Base-by-base conservation (phyloP, 768 basidiomycete species). In the Filobasidium floriforme region DNA sequence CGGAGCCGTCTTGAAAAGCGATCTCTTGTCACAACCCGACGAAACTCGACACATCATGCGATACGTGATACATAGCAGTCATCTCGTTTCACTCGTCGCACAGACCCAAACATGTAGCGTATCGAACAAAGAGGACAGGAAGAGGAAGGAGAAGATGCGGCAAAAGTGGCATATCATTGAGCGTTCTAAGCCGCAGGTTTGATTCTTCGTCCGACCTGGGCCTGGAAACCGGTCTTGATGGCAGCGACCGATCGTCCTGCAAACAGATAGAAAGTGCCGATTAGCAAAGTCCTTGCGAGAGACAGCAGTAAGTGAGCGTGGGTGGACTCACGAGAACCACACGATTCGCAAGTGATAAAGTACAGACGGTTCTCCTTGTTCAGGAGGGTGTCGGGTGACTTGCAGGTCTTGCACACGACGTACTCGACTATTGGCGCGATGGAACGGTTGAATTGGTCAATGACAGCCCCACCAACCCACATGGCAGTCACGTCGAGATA, bases 351-450 rank as follows among this genome's bases (percentile, higher is more conserved):
- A 41, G 75, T 78, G 68, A 82, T 79, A 84, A 99, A 99, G 84
- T 93, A 97, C 77, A 99, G 90, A 80, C 96, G 90, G 80, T 96
- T 96, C 81, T 98, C 93, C 80, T 98, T 99, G 32, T 89, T 88
- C 43, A 99, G 85, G 22, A 96, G 85, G 1, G 96, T 99, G 79
- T 99, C 96, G 54, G 90, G 90, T 0, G 94, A 97, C 81, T 97
- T 99, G 84, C 96, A 99, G 46, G 93, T 98, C 81, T 96, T 94
- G 85, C 96, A 99, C 44, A 93, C 93, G 68, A 97, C 94, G 80
- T 97, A 98, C 81, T 97, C 93, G 68, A 94, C 93, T 94, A 71
- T 14, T 51, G 46, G 46, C 19, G 22, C 1, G 46, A 22, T 12
- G 19, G 24, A 15, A 54, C 19, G 60, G 15, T 15, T 37, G 4